Evolutionary conservation across 352 stramenopile genomes (phyloP), one percentile per base, ranked within the genome.

Genomic region (Phytophthora kernoviae): DNA sequence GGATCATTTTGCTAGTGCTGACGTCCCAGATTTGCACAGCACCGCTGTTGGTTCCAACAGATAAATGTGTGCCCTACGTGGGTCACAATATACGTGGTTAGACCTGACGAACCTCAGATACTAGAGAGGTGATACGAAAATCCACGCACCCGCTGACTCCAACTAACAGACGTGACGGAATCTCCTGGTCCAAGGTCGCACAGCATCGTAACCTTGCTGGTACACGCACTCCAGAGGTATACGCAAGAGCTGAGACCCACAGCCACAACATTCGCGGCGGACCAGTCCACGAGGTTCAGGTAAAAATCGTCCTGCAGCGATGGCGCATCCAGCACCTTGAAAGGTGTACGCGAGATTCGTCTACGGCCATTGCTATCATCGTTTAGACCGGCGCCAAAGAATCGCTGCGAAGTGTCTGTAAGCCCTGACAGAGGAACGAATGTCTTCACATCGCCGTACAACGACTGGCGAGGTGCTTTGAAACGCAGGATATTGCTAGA

Each of bases 281-380:
- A 98, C 97, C 97, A 99, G 70, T 99, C 96, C 8, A 99, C 94
- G 0, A 99, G 78, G 66, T 99, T 99, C 10, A 99, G 70, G 65
- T 99, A 99, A 71, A 99, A 99, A 70, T 99, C 97, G 74, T 99
- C 97, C 66, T 98, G 90, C 5, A 99, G 75, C 8, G 87, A 79
- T 2, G 97, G 97, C 15, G 97, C 97, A 77, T 99, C 96, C 22
- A 99, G 73, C n/a, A 99, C 91, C 79, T 99, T 99, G 54, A 98
- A 98, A 1, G 96, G 95, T 17, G 93, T 89, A 58, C 97, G 97
- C 11, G 91, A 66, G 70, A 99, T 98, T 46, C 87, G 86, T 62
- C 84, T 75, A 6, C 79, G 67, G 0, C 63, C 60, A 45, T 75
- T 72, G 12, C 58, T 47, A 43, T 54, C 51, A 22, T 75, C 64